Base-by-base conservation (phyloP, 805 yeast species). In the Barnettozyma vustinii region DNA sequence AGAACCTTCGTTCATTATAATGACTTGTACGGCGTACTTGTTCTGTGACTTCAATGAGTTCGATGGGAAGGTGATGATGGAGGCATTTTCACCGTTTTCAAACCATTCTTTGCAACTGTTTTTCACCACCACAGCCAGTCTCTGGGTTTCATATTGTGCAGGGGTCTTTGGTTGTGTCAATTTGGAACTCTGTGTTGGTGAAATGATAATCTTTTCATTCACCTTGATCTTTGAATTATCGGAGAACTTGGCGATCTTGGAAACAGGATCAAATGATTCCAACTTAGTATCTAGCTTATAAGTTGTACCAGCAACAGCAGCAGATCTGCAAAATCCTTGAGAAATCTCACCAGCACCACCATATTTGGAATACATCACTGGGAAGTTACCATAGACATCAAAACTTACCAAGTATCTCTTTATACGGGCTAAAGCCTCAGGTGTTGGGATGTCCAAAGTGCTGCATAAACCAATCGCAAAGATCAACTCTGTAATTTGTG, bases 241-340 rank as follows among this genome's bases (percentile, higher is more conserved):
- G 50, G 77, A 72, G 55, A 87, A 81, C 37, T 72, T 71, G 8
- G 96, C 97, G 21, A 81, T 71, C 59, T 86, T 83, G 27, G 79
- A 70, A 25, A 65, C 69, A 33, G 84, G 80, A 63, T 92, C 92
- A 67, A 72, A 89, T 35, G 80, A 78, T 5, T 69, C 69, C 46
- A 92, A 67, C 37, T 74, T 70, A 15, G 94, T 84, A 61, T 84
- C 81, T 48, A 92, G 73, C 65, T 90, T 89, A 69, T 94, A 92
- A 32, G 95, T 88, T 47, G 97, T 85, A 47, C 98, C 98, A 18
- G 94, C 98, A 53, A 92, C 98, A 13, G 99, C 99, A 4, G 98
- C 98, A 50, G 96, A 86, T 58, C 99, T 77, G 69, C 97, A 92
- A 67, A 94, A 92, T 1, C 97, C 99, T 70, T 92, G 99, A 15